Percentiles rank a stretch among this genome's conserved stretches.
These are phyloP conservation scores for Yamagishiella unicocca DNA, from an alignment of 139 green algal genomes.

Conservation along the genomic window DNA sequence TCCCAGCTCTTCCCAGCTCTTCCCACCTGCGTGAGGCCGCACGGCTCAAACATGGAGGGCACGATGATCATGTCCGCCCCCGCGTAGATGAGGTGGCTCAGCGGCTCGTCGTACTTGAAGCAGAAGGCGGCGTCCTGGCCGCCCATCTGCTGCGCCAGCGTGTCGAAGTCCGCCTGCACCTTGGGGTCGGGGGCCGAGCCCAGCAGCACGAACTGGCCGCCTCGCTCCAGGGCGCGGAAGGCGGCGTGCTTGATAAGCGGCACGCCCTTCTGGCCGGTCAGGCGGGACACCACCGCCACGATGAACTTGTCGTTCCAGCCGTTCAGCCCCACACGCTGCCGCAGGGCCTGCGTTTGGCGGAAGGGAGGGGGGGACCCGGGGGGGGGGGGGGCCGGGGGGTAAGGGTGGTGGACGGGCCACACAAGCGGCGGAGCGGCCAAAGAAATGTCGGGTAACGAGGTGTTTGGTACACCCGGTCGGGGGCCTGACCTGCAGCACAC, in stretches of 20 bases:
- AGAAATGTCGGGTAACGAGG: too few relatives aligned
- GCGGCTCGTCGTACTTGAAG: conserved; percentile 93
- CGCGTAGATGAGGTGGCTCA: conserved; percentile 93
- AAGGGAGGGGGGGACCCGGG: background rate
- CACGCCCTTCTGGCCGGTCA: conserved; percentile 95
- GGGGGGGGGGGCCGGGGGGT: background rate
- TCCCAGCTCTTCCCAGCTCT: too few relatives aligned
- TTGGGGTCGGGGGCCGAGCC: conserved; percentile 93
- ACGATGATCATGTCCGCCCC: conserved; percentile 95
- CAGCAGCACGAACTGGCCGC: conserved; percentile 98
- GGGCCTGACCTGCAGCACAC: too few relatives aligned
- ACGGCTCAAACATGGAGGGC: conserved; percentile 96
- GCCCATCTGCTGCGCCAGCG: conserved; percentile 63
- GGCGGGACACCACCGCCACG: conserved; percentile 81
- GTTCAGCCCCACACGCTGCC: conserved; percentile 76
- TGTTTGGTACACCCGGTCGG: too few relatives aligned
- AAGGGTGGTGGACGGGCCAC: background rate
- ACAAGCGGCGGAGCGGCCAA: too few relatives aligned
- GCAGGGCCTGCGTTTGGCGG: conserved; percentile 60
- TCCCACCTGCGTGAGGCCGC: conserved; percentile 85
- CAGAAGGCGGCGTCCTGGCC: conserved; percentile 66
- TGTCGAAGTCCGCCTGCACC: conserved; percentile 84
- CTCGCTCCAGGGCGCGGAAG: conserved; percentile 83
- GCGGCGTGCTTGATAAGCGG: conserved; percentile 96
- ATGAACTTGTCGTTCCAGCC: conserved; percentile 72